These are phyloP conservation scores for Dalbergia oliveri DNA, from an alignment of 306 rosid species.

Conservation along the genomic window DNA sequence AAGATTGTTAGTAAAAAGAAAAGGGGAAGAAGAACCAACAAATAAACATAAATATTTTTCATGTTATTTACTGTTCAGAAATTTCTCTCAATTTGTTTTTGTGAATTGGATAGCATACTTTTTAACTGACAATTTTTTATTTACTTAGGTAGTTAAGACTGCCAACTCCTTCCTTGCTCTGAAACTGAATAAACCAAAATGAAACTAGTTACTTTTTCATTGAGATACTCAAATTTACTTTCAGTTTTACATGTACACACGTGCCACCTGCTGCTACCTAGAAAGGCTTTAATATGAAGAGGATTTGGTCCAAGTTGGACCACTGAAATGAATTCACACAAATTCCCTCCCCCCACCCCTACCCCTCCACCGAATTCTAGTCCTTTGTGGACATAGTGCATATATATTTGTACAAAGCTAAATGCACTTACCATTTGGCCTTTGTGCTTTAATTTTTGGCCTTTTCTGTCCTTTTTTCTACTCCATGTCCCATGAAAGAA, in stretches of 20 bases:
- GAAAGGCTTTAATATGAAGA: slow-evolving; percentile 51
- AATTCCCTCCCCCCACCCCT: slow-evolving; percentile 48
- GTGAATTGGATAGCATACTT: background rate
- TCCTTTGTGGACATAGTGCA: slow-evolving; percentile 39
- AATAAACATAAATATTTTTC: background rate
- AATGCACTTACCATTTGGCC: slow-evolving; percentile 52
- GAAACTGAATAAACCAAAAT: slow-evolving; percentile 32
- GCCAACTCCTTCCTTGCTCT: background rate
- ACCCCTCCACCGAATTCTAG: slow-evolving; percentile 50
- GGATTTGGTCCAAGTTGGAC: slow-evolving; percentile 54
- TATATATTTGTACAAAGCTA: slow-evolving; percentile 45
- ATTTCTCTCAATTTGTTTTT: background rate
- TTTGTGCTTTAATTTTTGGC: slow-evolving; percentile 60
- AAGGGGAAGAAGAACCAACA: background rate
- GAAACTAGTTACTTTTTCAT: slow-evolving; percentile 21
- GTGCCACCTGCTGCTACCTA: slow-evolving; percentile 45
- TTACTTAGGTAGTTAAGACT: slow-evolving; percentile 40
- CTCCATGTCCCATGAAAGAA: slow-evolving; percentile 52
- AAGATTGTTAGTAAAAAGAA: slow-evolving; percentile 1
- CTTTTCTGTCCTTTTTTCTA: slow-evolving; percentile 55
- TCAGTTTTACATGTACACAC: slow-evolving; percentile 50
- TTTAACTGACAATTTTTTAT: background rate
- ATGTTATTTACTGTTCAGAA: background rate
- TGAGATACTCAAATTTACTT: slow-evolving; percentile 43
- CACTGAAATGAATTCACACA: slow-evolving; percentile 51